These are phyloP conservation scores for Pinus tabuliformis DNA, from an alignment of 75 land plant genomes.

Conservation along the genomic window DNA sequence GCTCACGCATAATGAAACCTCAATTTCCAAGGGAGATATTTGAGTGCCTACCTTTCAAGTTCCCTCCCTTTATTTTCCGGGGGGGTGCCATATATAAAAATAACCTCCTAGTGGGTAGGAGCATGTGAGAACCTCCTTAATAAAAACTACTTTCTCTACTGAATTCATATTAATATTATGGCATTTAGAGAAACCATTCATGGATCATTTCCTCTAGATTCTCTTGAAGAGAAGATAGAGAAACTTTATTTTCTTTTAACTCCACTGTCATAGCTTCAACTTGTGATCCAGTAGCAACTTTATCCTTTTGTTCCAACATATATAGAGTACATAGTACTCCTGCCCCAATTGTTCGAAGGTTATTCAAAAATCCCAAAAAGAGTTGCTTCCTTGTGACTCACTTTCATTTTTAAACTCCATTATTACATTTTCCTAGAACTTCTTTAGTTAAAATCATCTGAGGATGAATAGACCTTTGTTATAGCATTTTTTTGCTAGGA, in stretches of 20 bases:
- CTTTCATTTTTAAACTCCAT: conserved; percentile 3
- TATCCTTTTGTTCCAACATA: conserved; percentile 51
- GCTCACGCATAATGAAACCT: too few species aligned
- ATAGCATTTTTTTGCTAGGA: neutral
- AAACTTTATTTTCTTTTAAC: conserved; percentile 38
- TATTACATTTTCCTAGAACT: neutral
- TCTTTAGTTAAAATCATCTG: neutral
- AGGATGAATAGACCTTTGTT: conserved; percentile 5
- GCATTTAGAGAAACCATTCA: too few species aligned
- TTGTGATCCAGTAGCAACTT: conserved; percentile 34
- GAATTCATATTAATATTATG: too few species aligned
- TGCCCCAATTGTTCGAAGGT: conserved; percentile 53
- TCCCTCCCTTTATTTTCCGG: too few species aligned
- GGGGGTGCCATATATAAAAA: too few species aligned
- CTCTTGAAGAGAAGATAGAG: conserved; percentile 27
- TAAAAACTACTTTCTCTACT: too few species aligned
- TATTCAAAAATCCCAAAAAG: conserved; percentile 46
- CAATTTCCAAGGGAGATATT: too few species aligned
- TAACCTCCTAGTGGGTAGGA: too few species aligned
- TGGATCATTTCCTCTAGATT: conserved; percentile 16
- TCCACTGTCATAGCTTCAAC: conserved; percentile 46
- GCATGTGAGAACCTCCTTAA: too few species aligned
- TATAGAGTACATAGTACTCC: conserved; percentile 76
- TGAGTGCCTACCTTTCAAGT: too few species aligned
- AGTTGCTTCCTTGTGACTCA: neutral